Evolutionary conservation across 345 rosid species (phyloP).

Genomic region (Streptanthus diversifolius): DNA sequence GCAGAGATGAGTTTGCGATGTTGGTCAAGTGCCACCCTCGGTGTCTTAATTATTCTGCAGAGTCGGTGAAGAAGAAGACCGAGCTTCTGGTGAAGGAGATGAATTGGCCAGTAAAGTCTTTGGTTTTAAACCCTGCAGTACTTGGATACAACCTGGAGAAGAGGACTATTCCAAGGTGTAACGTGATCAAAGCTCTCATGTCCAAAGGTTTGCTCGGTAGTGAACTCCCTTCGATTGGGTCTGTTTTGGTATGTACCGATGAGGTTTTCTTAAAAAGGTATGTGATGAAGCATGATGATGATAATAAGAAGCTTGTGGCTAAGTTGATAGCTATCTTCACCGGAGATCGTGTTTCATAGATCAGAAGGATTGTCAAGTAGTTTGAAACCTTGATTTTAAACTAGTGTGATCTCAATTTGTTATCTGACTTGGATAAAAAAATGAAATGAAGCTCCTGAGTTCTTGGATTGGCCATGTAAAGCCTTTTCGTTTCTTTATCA

Average conservation of each 20-base stretch:
- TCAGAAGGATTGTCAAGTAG: not conserved
- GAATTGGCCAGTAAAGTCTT: conserved; percentile 17
- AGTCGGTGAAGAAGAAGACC: not conserved
- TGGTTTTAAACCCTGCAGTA: conserved; percentile 4
- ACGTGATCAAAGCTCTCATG: conserved; percentile 23
- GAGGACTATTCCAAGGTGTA: conserved; percentile 38
- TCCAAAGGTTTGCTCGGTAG: conserved; percentile 11
- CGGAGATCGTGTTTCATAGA: not conserved
- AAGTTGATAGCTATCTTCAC: conserved; percentile 12
- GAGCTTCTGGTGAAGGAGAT: conserved; percentile 37
- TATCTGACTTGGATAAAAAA: too few species aligned
- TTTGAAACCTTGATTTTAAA: not conserved
- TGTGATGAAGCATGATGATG: not conserved
- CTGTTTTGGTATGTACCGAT: not conserved
- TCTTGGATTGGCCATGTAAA: not conserved
- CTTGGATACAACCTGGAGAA: conserved; percentile 28
- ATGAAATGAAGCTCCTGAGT: not conserved
- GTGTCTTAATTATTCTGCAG: not conserved
- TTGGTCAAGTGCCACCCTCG: not conserved
- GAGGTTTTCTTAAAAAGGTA: not conserved
- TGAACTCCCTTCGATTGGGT: not conserved
- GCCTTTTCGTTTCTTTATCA: too few species aligned
- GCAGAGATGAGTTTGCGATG: conserved; percentile 19
- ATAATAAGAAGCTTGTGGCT: not conserved
- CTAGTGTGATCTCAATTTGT: not conserved